Conservation (phyloP, 2,329 filamentous ascomycete species). For the Graphilbum ipis-grandicollis region DNA sequence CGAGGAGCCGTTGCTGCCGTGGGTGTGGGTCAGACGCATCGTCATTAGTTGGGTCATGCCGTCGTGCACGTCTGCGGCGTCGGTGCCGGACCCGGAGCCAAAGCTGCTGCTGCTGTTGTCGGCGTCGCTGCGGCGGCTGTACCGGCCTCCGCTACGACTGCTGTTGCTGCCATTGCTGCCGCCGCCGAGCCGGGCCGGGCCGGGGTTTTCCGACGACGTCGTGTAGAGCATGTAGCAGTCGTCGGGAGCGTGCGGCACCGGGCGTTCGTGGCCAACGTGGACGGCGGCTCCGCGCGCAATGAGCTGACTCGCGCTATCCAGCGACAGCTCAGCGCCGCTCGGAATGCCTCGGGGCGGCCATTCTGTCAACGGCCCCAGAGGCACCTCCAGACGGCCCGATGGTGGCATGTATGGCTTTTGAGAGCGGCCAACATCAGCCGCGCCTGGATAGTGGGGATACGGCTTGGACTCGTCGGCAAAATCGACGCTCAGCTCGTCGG, state of each 20-base stretch:
- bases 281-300: constrained; percentile 40
- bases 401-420: constrained; percentile 14
- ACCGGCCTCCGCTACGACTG: constrained; percentile 1
- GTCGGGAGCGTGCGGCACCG: constrained; percentile 36
- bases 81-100: constrained; percentile 22
- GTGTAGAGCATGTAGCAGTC: constrained; percentile 40
- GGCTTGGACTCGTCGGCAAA: not conserved
- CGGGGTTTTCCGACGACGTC: constrained; percentile 23
- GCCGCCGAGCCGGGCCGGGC: not conserved
- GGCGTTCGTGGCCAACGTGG: constrained; percentile 34
- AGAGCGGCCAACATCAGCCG: too few relatives aligned
- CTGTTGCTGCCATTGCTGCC: not conserved
- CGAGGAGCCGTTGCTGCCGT: constrained; percentile 15
- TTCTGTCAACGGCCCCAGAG: constrained; percentile 23
- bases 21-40: constrained; percentile 22
- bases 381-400: constrained; percentile 5
- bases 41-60: constrained; percentile 43
- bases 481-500: constrained; percentile 1
- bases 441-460: too few relatives aligned
- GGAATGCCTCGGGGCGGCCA: constrained; percentile 40
- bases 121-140: not conserved
- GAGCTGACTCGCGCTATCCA: constrained; percentile 36
- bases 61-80: constrained; percentile 32
- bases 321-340: constrained; percentile 29
- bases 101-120: constrained; percentile 3